Evolutionary conservation across 306 rosid species (phyloP).

Genomic region (Albizia julibrissin): DNA sequence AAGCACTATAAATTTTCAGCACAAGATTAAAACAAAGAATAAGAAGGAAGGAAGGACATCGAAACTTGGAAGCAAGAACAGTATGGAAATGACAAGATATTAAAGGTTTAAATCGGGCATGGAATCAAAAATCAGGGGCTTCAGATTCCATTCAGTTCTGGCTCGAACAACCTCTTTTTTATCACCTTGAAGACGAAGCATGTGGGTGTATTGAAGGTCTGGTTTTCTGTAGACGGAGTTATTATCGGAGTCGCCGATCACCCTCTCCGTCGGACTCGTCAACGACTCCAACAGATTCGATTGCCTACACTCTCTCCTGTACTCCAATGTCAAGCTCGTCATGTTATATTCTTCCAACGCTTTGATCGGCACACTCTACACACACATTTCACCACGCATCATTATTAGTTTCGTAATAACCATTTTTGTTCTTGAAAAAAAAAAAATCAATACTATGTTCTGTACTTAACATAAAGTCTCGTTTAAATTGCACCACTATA

Average conservation of each 20-base stretch:
- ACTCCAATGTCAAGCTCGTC: conserved; percentile 84
- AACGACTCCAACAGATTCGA: conserved; percentile 73
- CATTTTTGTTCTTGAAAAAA: not conserved
- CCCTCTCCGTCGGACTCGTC: conserved; percentile 57
- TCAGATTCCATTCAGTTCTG: conserved; percentile 71
- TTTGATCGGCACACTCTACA: conserved; percentile 79
- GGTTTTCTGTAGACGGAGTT: conserved; percentile 48
- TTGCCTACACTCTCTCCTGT: conserved; percentile 79
- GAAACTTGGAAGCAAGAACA: not conserved
- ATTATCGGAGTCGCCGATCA: conserved; percentile 37
- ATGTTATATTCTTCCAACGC: conserved; percentile 62
- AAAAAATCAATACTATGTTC: too few relatives aligned
- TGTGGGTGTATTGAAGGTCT: conserved; percentile 64
- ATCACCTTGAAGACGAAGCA: conserved; percentile 71
- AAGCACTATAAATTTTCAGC: not conserved
- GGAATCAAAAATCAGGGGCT: not conserved
- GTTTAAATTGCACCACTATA: conserved; percentile 11
- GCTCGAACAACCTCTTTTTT: conserved; percentile 77
- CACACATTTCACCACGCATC: not conserved
- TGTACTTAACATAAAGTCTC: too few relatives aligned
- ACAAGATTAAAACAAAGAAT: not conserved
- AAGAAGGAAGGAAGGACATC: not conserved
- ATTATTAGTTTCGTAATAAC: not conserved
- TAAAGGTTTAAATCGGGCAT: not conserved
- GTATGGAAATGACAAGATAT: not conserved